phyloP scores from a whole-genome alignment of 2,329 filamentous ascomycete species.

The Tolypocladium pustulatum region DNA sequence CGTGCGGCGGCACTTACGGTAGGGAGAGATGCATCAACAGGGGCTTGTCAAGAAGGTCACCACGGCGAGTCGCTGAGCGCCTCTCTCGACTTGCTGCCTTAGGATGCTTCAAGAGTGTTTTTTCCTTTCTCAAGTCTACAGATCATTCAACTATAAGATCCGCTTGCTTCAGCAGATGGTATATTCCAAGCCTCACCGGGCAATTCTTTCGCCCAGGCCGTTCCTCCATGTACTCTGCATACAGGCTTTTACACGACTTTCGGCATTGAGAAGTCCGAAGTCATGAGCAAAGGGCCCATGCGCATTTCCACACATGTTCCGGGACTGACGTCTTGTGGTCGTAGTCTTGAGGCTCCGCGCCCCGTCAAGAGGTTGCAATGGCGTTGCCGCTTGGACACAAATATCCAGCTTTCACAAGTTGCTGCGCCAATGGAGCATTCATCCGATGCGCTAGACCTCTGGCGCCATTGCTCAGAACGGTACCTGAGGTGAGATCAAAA shows the following conservation, averaged over 20 bases:
- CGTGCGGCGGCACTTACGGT: no score
- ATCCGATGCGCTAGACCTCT: conserved; percentile 1
- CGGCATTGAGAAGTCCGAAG: not conserved
- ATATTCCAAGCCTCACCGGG: not conserved
- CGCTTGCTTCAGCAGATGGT: not conserved
- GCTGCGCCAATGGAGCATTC: not conserved
- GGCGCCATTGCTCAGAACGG: conserved; percentile 21
- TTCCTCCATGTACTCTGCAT: not conserved
- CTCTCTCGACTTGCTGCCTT: not conserved
- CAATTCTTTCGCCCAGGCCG: not conserved
- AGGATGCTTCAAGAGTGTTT: not conserved
- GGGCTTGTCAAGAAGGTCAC: not conserved
- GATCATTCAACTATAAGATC: no score
- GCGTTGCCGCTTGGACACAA: not conserved
- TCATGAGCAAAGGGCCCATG: not conserved
- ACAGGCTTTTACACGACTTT: not conserved
- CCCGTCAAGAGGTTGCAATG: not conserved
- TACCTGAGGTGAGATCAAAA: conserved; percentile 56
- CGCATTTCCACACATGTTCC: not conserved
- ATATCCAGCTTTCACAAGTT: not conserved
- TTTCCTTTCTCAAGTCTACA: no score
- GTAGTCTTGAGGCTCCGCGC: not conserved
- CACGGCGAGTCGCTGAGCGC: not conserved
- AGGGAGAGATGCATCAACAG: not conserved
- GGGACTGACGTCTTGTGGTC: not conserved